These are phyloP conservation scores for Elaeis oleifera DNA, from an alignment of 202 grass and related monocot genomes.

Conservation along the genomic window DNA sequence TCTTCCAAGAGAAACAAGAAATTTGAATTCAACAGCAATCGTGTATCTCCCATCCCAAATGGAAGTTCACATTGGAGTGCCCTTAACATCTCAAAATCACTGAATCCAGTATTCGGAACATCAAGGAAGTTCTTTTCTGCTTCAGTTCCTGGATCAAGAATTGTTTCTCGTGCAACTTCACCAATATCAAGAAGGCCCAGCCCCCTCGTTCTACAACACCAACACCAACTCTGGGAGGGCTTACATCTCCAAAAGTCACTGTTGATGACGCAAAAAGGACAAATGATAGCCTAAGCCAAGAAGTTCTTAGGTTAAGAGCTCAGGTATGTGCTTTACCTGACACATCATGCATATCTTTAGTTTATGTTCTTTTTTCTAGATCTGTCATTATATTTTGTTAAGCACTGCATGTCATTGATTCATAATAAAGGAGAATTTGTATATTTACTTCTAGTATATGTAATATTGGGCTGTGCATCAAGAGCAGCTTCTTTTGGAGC, in stretches of 20 bases:
- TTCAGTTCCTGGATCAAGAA: constrained; percentile 95
- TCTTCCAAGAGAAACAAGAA: constrained; percentile 91
- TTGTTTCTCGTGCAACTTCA: constrained; percentile 93
- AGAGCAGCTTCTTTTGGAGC: too few species aligned
- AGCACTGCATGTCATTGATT: neutral
- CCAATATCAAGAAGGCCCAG: constrained; percentile 80
- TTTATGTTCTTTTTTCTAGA: neutral
- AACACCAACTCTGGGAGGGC: constrained; percentile 66
- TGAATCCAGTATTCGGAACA: constrained; percentile 88
- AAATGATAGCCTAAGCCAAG: constrained; percentile 60
- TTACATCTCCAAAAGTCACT: constrained; percentile 67
- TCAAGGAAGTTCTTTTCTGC: constrained; percentile 96
- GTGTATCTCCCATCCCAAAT: constrained; percentile 85
- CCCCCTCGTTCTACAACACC: constrained; percentile 83
- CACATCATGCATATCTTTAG: neutral
- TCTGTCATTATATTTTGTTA: neutral
- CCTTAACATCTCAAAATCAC: constrained; percentile 89
- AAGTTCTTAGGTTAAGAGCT: constrained; percentile 73
- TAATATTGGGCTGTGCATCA: too few species aligned
- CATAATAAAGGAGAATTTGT: neutral
- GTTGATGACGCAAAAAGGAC: constrained; percentile 31
- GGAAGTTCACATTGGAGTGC: constrained; percentile 66
- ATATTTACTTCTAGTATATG: too few species aligned
- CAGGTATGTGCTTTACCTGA: constrained; percentile 40
- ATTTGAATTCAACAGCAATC: constrained; percentile 85